Evolutionary conservation across 352 stramenopile genomes (phyloP).

Genomic region (Peronospora destructor): DNA sequence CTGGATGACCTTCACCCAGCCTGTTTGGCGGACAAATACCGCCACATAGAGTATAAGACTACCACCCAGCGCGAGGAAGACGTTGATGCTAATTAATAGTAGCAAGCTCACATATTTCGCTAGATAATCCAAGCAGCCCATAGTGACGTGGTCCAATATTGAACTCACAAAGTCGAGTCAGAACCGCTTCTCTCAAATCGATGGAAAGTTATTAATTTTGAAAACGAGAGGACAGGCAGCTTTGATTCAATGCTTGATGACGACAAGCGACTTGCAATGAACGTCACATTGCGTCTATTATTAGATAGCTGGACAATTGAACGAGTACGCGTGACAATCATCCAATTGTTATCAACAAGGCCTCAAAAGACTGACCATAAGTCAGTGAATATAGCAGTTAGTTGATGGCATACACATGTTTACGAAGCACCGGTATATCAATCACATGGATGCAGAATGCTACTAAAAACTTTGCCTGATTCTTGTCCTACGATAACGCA

Average conservation of each 20-base stretch:
- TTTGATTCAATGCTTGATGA: too few relatives aligned
- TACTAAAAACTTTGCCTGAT: too few relatives aligned
- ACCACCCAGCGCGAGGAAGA: slow-evolving; percentile 43
- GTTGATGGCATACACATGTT: neutral
- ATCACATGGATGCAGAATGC: too few relatives aligned
- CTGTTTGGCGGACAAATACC: slow-evolving; percentile 35
- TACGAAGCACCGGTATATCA: neutral
- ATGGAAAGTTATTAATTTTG: too few relatives aligned
- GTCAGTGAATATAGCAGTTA: neutral
- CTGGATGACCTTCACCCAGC: slow-evolving; percentile 48
- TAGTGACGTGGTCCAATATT: slow-evolving; percentile 1
- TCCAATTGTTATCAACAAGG: neutral
- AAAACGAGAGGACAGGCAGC: too few relatives aligned
- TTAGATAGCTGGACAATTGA: too few relatives aligned
- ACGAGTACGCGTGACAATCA: neutral
- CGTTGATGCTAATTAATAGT: slow-evolving; percentile 35
- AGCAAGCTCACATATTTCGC: slow-evolving; percentile 22
- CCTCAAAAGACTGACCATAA: neutral
- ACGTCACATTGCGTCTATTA: too few relatives aligned
- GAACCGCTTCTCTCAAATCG: too few relatives aligned
- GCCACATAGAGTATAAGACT: slow-evolving; percentile 47
- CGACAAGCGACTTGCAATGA: too few relatives aligned
- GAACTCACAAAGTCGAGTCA: too few relatives aligned
- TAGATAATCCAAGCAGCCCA: slow-evolving; percentile 25
- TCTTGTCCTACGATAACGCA: too few relatives aligned